A percentile compares a stretch with the other conserved stretches of the same genome.
Evolutionary conservation across 257 asterid genomes (phyloP).

Genomic region (Knoxia roxburghii): DNA sequence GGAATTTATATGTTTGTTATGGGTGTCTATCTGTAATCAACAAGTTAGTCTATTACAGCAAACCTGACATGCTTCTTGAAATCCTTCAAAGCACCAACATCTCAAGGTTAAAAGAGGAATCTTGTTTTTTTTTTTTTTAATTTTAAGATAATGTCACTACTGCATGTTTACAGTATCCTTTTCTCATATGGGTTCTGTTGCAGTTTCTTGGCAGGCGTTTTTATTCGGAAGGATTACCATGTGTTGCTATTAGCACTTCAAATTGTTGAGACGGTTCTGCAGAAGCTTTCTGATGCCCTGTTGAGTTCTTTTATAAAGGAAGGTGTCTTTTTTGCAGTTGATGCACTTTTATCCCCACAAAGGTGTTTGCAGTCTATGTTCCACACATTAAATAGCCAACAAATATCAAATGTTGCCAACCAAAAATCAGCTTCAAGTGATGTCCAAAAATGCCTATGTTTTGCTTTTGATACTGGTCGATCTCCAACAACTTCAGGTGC

Average conservation of each 20-base stretch:
- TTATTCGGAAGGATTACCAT: conserved; percentile 79
- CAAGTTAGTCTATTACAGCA: conserved; percentile 78
- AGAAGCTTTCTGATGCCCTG: conserved; percentile 64
- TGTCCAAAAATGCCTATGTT: conserved; percentile 63
- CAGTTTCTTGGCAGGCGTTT: conserved; percentile 96
- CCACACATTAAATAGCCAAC: conserved; percentile 45
- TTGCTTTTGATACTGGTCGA: conserved; percentile 42
- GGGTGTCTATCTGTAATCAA: conserved; percentile 80
- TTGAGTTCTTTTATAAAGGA: conserved; percentile 74
- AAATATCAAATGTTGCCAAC: conserved; percentile 29
- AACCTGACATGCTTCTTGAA: conserved; percentile 52
- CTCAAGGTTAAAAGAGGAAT: conserved; percentile 56
- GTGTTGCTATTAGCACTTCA: conserved; percentile 68
- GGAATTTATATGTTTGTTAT: conserved; percentile 56
- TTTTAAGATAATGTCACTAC: conserved; percentile 4
- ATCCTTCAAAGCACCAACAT: conserved; percentile 59
- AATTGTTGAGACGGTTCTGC: conserved; percentile 62
- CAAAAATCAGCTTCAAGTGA: conserved; percentile 34
- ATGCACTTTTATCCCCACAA: conserved; percentile 56
- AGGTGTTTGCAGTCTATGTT: conserved; percentile 39
- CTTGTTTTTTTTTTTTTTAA: background rate
- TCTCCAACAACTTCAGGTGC: conserved; percentile 34
- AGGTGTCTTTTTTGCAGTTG: conserved; percentile 75
- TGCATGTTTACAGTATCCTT: conserved; percentile 18
- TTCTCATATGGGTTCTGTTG: conserved; percentile 13